Evolutionary conservation across 352 stramenopile species (phyloP), one percentile per base, ranked within the genome.

Genomic region (Phytophthora cryptogea): DNA sequence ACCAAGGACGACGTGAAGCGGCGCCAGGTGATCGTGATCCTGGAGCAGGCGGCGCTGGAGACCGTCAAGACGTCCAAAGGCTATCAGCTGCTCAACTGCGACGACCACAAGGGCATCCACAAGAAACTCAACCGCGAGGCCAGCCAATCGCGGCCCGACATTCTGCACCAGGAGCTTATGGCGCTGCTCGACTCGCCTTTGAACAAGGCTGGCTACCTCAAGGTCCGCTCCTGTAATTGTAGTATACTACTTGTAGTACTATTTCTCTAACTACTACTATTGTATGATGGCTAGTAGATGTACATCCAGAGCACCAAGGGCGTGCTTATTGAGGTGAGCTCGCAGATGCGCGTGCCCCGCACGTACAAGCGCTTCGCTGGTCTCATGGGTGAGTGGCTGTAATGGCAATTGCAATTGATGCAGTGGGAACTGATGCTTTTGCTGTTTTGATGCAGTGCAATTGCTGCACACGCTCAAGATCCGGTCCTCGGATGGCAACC

Each of bases 381-480:
- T 70, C 85, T 98, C 35, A 98, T 98, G 94, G 89, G 92, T 97
- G 49, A 51, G 79, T 79, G 7, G 8, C 9, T 53, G 42, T 28
- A 45, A 13, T 61, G 27, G 31, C 23, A 26, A n/a, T 40, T 23
- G n/a, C 8, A 49, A 11, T 33, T 27, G 5, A 5, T 53, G n/a
- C 17, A 65, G 26, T 23, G 17, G 30, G 20, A 30, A 61, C 31
- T 68, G 48, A 55, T 56, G 87, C 3, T 51, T 45, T 46, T 75
- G 80, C 68, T 60, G 4, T 30, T 42, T 14, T 59, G 26, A 26
- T 57, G 31, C 72, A 98, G 97, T 99, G 48, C 98, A 99, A 89
- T 72, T 99, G 55, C 86, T 99, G 17, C 97, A 99, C 83, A 99
- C 98, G 80, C 92, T 99, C 73, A 99, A 99, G 80, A 99, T 99